phyloP scores from a whole-genome alignment of 495 filamentous ascomycete genomes.

The Stereocaulon alpinum region DNA sequence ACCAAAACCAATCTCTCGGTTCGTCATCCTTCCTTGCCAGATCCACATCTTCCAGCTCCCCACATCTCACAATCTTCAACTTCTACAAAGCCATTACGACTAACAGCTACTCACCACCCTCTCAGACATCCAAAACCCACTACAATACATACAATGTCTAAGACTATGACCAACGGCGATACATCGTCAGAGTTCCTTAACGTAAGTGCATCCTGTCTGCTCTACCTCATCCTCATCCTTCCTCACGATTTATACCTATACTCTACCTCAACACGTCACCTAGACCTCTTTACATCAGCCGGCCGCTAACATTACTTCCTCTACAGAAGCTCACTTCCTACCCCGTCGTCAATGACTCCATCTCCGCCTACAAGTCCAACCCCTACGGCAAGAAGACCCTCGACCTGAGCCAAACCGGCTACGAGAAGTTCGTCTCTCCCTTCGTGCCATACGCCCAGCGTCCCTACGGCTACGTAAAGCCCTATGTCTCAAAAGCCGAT shows the following conservation, averaged over 20 bases:
- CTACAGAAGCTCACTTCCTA: slow-evolving; percentile 72
- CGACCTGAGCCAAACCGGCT: slow-evolving; percentile 57
- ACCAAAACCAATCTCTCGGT: no score
- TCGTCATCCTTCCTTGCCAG: neutral
- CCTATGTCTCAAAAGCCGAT: slow-evolving; percentile 77
- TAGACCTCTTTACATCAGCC: neutral
- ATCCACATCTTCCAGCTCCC: neutral
- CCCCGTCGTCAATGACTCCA: slow-evolving; percentile 71
- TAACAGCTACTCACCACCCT: neutral
- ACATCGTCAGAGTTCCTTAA: slow-evolving; percentile 9
- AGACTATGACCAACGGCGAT: slow-evolving; percentile 17
- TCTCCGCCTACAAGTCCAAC: slow-evolving; percentile 66
- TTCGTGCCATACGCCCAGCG: slow-evolving; percentile 65
- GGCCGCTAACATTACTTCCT: slow-evolving; percentile 13
- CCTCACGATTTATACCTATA: neutral
- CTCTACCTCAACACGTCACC: neutral
- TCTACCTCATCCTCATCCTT: slow-evolving; percentile 1
- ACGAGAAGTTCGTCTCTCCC: slow-evolving; percentile 56
- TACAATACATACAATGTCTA: slow-evolving; percentile 7
- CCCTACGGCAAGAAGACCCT: slow-evolving; percentile 73
- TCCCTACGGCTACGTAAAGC: slow-evolving; percentile 67
- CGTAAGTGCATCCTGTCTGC: neutral
- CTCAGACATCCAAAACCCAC: neutral
- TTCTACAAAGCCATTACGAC: neutral
- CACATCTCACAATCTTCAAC: no score